phyloP scores from a whole-genome alignment of 495 filamentous ascomycete genomes.

The Penicillium angulare region DNA sequence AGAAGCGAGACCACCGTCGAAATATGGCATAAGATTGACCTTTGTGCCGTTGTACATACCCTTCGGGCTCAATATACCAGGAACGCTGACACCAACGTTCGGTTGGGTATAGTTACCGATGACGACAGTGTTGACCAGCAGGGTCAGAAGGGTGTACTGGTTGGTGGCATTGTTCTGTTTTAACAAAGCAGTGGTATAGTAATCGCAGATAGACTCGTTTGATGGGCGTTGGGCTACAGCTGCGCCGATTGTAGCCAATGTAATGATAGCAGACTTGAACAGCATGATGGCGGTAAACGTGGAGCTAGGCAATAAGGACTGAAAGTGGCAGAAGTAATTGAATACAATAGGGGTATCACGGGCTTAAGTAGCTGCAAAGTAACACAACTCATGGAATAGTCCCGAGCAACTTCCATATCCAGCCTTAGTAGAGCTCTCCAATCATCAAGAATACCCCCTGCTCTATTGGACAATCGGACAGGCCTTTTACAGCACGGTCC shows the following conservation, averaged over 20 bases:
- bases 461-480: too few relatives aligned
- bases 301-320: too few relatives aligned
- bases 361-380: too few relatives aligned
- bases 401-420: too few relatives aligned
- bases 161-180: slow-evolving; percentile 53
- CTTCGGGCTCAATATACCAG: slow-evolving; percentile 47
- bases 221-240: slow-evolving; percentile 40
- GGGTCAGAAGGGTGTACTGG: slow-evolving; percentile 48
- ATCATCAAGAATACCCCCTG: too few relatives aligned
- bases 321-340: too few relatives aligned
- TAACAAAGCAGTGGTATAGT: slow-evolving; percentile 52
- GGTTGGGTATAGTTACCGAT: slow-evolving; percentile 54
- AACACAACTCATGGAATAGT: too few relatives aligned
- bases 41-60: slow-evolving; percentile 42
- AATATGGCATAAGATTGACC: slow-evolving; percentile 54
- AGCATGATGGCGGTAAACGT: background rate
- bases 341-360: too few relatives aligned
- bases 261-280: background rate
- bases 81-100: slow-evolving; percentile 43
- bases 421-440: too few relatives aligned
- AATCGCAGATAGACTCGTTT: slow-evolving; percentile 53
- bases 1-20: slow-evolving; percentile 47
- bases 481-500: too few relatives aligned
- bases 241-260: slow-evolving; percentile 2
- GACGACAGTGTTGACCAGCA: slow-evolving; percentile 55